phyloP scores from a whole-genome alignment of 164 flowering plant genomes.

The Magnolia changhungtana region DNA sequence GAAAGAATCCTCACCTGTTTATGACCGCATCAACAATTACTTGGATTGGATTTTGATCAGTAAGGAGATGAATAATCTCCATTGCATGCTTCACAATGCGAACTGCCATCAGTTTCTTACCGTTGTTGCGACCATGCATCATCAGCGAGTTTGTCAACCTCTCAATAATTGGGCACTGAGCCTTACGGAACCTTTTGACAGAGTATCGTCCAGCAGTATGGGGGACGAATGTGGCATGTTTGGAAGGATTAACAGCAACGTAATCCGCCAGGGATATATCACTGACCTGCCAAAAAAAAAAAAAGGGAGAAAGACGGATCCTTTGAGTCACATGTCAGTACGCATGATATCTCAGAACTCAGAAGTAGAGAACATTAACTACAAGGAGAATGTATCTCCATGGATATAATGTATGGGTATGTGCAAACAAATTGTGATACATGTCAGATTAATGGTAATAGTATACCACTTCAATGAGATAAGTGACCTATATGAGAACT shows the following conservation, averaged over 20 bases:
- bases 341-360: no score
- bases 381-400: no score
- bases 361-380: no score
- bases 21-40: constrained; percentile 35
- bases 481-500: no score
- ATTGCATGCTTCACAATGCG: constrained; percentile 37
- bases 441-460: no score
- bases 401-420: no score
- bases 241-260: constrained; percentile 14
- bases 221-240: constrained; percentile 33
- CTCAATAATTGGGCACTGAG: constrained; percentile 36
- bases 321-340: not conserved
- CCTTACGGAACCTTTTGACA: constrained; percentile 31
- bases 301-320: not conserved
- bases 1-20: constrained; percentile 23
- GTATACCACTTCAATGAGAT: no score
- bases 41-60: constrained; percentile 34
- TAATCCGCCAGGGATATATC: constrained; percentile 30
- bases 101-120: constrained; percentile 37
- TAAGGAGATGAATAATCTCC: constrained; percentile 37
- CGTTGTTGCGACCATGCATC: constrained; percentile 42
- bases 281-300: constrained; percentile 15
- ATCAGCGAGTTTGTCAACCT: constrained; percentile 38
- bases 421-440: no score
- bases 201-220: constrained; percentile 36